phyloP scores from a whole-genome alignment of 2,329 filamentous ascomycete genomes.

The Sclerotinia sclerotiorum region DNA sequence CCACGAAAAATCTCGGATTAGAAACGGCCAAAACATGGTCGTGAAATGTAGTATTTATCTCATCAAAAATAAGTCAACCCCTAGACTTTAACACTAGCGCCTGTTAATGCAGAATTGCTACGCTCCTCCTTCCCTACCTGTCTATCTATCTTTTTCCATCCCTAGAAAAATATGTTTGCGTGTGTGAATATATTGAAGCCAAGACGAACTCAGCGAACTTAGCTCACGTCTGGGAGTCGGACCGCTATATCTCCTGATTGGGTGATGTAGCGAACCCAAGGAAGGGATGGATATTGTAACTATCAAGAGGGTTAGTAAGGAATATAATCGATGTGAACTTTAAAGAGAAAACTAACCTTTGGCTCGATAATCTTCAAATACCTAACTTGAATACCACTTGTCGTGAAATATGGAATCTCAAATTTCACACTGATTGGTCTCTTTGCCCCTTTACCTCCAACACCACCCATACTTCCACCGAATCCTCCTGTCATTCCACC shows the following conservation, averaged over 20 bases:
- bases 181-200: neutral
- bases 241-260: slow-evolving; percentile 97
- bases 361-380: slow-evolving; percentile 99
- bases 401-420: slow-evolving; percentile 99
- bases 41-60: slow-evolving; percentile 9
- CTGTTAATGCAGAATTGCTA: slow-evolving; percentile 17
- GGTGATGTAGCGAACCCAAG: slow-evolving; percentile 98
- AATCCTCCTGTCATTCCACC: slow-evolving; percentile 98
- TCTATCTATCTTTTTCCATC: slow-evolving; percentile 20
- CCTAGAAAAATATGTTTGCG: neutral
- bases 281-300: slow-evolving; percentile 96
- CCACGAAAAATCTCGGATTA: neutral
- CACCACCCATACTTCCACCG: slow-evolving; percentile 92
- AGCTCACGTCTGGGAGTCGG: slow-evolving; percentile 70
- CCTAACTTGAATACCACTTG: slow-evolving; percentile 94
- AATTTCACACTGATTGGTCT: slow-evolving; percentile 98
- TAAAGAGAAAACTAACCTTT: slow-evolving; percentile 65
- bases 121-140: slow-evolving; percentile 12
- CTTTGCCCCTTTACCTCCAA: slow-evolving; percentile 84
- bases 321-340: neutral
- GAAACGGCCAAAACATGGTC: slow-evolving; percentile 1
- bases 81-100: slow-evolving; percentile 14
- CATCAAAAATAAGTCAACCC: slow-evolving; percentile 11
- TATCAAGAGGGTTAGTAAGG: slow-evolving; percentile 43
- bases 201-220: neutral